Conservation (phyloP, 108 stramenopile species). For the Nitzschia inconspicua region DNA sequence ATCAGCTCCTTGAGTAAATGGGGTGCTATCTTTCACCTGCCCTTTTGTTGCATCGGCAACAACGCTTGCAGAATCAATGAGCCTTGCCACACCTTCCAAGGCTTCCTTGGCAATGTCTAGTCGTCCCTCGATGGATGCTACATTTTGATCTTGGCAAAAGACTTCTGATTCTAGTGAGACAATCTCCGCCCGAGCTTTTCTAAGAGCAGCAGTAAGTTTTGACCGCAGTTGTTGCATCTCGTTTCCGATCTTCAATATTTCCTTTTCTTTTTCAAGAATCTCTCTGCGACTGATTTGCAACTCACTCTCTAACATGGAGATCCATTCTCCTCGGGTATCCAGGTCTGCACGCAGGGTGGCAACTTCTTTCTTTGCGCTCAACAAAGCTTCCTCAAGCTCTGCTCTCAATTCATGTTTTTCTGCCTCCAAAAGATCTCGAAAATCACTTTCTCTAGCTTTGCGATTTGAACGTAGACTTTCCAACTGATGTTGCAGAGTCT, state of each 20-base stretch:
- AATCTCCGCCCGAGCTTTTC: slow-evolving; percentile 8
- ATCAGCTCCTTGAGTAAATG: too few relatives aligned
- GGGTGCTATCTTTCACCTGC: too few relatives aligned
- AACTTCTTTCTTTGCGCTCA: neutral
- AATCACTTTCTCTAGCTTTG: slow-evolving; percentile 11
- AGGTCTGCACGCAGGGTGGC: slow-evolving; percentile 2
- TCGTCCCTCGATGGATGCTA: slow-evolving; percentile 3
- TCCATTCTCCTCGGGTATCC: slow-evolving; percentile 1
- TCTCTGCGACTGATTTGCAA: slow-evolving; percentile 4
- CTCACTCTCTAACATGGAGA: slow-evolving; percentile 18
- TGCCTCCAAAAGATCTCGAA: slow-evolving; percentile 16
- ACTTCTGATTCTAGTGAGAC: slow-evolving; percentile 14
- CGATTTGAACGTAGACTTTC: neutral
- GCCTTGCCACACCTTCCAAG: neutral
- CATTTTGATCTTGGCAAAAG: slow-evolving; percentile 4
- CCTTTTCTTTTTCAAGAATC: slow-evolving; percentile 5
- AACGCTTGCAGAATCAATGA: too few relatives aligned
- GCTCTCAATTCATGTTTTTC: slow-evolving; percentile 22
- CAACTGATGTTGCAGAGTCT: slow-evolving; percentile 7
- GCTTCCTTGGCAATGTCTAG: neutral
- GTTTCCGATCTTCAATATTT: neutral
- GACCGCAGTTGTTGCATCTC: slow-evolving; percentile 1
- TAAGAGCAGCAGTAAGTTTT: slow-evolving; percentile 1
- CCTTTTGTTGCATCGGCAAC: too few relatives aligned
- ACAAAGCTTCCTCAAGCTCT: slow-evolving; percentile 8